phyloP scores from a whole-genome alignment of 768 basidiomycete species.

The Lyophyllum semitale region DNA sequence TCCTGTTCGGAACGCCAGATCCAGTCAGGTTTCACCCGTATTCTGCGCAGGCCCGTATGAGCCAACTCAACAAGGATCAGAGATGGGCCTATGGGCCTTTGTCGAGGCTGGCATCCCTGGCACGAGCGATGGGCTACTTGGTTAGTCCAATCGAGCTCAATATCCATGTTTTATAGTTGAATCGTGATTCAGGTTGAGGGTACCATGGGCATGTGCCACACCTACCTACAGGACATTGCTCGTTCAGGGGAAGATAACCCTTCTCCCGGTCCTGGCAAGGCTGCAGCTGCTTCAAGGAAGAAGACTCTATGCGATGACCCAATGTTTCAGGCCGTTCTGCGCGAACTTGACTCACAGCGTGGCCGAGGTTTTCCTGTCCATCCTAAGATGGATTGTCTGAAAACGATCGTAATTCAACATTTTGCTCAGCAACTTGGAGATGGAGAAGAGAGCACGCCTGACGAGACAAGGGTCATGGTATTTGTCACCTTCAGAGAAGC shows the following conservation, averaged over 20 bases:
- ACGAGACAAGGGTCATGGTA: slow-evolving; percentile 83
- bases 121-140: slow-evolving; percentile 86
- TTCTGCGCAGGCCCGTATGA: slow-evolving; percentile 46
- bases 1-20: slow-evolving; percentile 51
- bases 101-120: slow-evolving; percentile 55
- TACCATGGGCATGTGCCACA: slow-evolving; percentile 78
- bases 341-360: slow-evolving; percentile 64
- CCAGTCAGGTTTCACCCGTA: slow-evolving; percentile 71
- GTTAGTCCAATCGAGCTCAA: slow-evolving; percentile 42
- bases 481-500: slow-evolving; percentile 90
- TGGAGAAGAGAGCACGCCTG: slow-evolving; percentile 31
- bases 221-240: slow-evolving; percentile 52
- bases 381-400: slow-evolving; percentile 91
- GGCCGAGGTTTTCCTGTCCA: slow-evolving; percentile 64
- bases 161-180: neutral
- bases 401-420: slow-evolving; percentile 73
- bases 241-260: slow-evolving; percentile 35
- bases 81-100: slow-evolving; percentile 55
- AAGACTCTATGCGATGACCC: slow-evolving; percentile 53
- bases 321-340: slow-evolving; percentile 64
- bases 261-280: slow-evolving; percentile 31
- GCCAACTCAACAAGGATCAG: slow-evolving; percentile 36
- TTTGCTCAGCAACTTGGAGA: slow-evolving; percentile 61
- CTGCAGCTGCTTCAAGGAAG: slow-evolving; percentile 40
- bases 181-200: slow-evolving; percentile 67